Percentiles rank a stretch among this genome's conserved stretches.
Conservation (phyloP, 331 rosid genomes). For the Rosa hybrid region DNA sequence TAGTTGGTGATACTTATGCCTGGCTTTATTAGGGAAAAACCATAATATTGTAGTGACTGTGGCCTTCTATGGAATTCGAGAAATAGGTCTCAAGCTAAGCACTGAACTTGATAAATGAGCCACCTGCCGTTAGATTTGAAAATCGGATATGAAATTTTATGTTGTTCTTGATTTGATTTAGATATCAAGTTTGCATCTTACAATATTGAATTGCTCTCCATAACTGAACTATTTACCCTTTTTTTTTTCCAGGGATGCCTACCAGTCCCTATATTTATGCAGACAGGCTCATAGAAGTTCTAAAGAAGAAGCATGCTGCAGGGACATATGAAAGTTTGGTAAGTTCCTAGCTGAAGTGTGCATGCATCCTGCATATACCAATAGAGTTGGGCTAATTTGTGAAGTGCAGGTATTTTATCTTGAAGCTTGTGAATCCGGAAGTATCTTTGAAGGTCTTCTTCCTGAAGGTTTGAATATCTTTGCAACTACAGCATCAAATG, state of each 20-base stretch:
- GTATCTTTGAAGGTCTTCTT: conserved; percentile 97
- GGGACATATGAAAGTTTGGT: conserved; percentile 82
- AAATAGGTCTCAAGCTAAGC: not conserved
- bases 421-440: conserved; percentile 98
- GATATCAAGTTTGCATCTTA: not conserved
- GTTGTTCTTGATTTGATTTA: not conserved
- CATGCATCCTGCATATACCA: conserved; percentile 5
- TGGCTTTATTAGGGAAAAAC: not conserved
- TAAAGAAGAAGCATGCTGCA: conserved; percentile 83
- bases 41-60: not conserved
- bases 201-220: not conserved
- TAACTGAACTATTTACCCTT: not conserved
- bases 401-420: conserved; percentile 83
- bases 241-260: conserved; percentile 70
- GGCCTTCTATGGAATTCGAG: not conserved
- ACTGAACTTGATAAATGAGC: not conserved
- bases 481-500: conserved; percentile 92
- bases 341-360: conserved; percentile 28
- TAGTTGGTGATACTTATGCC: not conserved
- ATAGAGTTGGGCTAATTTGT: not conserved
- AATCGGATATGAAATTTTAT: not conserved
- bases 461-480: conserved; percentile 77
- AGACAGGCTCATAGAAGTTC: conserved; percentile 64
- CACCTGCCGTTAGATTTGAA: not conserved
- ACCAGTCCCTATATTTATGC: conserved; percentile 75